Conservation (phyloP, 441 rosid genomes). For the Viola pubescens region DNA sequence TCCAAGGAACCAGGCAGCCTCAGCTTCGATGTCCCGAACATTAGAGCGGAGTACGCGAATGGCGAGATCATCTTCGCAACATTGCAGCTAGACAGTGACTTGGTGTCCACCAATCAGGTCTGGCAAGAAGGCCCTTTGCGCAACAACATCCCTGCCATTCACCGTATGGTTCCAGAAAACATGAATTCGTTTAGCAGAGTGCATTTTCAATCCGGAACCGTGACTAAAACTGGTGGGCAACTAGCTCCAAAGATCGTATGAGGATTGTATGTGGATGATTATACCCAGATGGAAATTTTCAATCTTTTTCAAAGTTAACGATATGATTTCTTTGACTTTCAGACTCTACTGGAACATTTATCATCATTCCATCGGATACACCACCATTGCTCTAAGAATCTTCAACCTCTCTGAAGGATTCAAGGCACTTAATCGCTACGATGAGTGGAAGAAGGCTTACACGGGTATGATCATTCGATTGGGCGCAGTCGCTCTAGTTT, state of each 20-base stretch:
- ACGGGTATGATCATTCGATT: constrained; percentile 24
- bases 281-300: no score
- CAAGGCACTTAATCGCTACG: constrained; percentile 31
- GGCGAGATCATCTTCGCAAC: background rate
- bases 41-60: background rate
- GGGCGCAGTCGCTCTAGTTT: constrained; percentile 20
- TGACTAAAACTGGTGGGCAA: background rate
- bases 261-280: no score
- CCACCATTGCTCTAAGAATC: constrained; percentile 31
- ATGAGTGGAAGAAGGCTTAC: constrained; percentile 39
- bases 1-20: background rate
- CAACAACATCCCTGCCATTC: no score
- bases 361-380: constrained; percentile 43
- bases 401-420: constrained; percentile 47
- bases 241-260: no score
- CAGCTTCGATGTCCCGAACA: background rate
- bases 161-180: no score
- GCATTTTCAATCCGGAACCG: no score
- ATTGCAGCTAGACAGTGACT: no score
- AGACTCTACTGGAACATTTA: constrained; percentile 43
- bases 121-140: no score
- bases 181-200: no score
- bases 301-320: no score
- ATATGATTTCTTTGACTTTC: no score
- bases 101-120: no score